Evolutionary conservation across 495 filamentous ascomycete species (phyloP).

Genomic region (Zalerion maritima): DNA sequence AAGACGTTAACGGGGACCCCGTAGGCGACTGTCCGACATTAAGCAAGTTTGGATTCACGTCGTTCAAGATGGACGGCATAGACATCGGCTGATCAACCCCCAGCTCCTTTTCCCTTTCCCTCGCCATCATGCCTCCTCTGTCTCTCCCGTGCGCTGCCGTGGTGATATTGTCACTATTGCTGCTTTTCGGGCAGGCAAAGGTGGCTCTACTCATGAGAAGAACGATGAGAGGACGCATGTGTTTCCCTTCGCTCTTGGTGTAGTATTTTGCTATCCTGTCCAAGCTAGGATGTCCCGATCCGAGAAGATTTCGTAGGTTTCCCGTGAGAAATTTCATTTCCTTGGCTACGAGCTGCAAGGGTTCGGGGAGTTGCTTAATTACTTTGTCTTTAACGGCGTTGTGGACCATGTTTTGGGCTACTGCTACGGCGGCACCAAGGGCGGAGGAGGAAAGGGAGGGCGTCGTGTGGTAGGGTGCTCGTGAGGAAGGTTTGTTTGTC

Average conservation of each 20-base stretch:
- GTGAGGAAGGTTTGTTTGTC: slow-evolving; percentile 16
- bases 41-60: slow-evolving; percentile 73
- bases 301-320: slow-evolving; percentile 75
- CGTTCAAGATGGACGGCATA: slow-evolving; percentile 55
- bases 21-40: no score
- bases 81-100: slow-evolving; percentile 72
- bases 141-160: slow-evolving; percentile 1
- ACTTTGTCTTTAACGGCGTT: slow-evolving; percentile 53
- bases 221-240: slow-evolving; percentile 85
- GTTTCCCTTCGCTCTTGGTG: slow-evolving; percentile 91
- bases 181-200: slow-evolving; percentile 55
- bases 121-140: slow-evolving; percentile 8
- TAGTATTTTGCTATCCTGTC: slow-evolving; percentile 98
- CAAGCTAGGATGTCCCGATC: slow-evolving; percentile 82
- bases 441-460: slow-evolving; percentile 24
- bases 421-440: slow-evolving; percentile 51
- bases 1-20: slow-evolving; percentile 30
- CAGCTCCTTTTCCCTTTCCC: no score
- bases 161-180: slow-evolving; percentile 15
- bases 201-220: slow-evolving; percentile 93
- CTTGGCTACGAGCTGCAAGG: slow-evolving; percentile 71
- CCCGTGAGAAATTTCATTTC: slow-evolving; percentile 89
- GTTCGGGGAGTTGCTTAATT: slow-evolving; percentile 55
- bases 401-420: slow-evolving; percentile 60
- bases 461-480: slow-evolving; percentile 23